Percentiles rank a stretch among this genome's conserved stretches.
Conservation (phyloP, 2,329 filamentous ascomycete species). For the Corynespora cassiicola region DNA sequence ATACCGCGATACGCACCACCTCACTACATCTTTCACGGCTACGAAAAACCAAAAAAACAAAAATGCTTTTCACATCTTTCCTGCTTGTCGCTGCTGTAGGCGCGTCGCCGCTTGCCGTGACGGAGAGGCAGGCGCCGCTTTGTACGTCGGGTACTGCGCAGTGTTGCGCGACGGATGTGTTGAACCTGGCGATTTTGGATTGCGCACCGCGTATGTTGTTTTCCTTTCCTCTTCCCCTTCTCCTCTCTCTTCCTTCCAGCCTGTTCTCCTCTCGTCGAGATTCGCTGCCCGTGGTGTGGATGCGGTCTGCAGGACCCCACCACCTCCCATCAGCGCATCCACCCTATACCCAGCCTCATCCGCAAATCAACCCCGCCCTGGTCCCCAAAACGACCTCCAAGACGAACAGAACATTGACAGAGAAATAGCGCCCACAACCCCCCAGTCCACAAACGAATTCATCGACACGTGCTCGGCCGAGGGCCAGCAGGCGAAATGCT, state of each 20-base stretch:
- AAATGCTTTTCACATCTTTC: no score
- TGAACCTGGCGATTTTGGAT: constrained; percentile 64
- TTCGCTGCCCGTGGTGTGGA: no score
- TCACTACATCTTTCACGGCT: no score
- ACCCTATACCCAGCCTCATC: no score
- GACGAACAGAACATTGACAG: constrained; percentile 21
- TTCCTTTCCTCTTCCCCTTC: constrained; percentile 1
- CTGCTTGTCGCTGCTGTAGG: constrained; percentile 35
- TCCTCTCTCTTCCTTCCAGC: background rate
- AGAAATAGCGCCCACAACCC: constrained; percentile 40
- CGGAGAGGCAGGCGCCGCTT: constrained; percentile 40
- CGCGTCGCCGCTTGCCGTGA: constrained; percentile 37
- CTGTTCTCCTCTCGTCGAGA: constrained; percentile 1
- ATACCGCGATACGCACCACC: no score
- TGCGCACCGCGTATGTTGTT: constrained; percentile 59
- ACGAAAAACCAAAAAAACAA: no score
- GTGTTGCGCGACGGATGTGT: constrained; percentile 69
- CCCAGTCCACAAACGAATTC: constrained; percentile 52
- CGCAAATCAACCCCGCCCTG: no score
- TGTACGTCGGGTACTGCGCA: constrained; percentile 50
- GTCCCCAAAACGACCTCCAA: no score
- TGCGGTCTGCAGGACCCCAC: no score
- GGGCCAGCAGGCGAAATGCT: constrained; percentile 66
- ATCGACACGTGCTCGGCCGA: constrained; percentile 54
- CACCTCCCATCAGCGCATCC: no score